phyloP scores from a whole-genome alignment of 768 basidiomycete species.

The Suillus hirtellus region DNA sequence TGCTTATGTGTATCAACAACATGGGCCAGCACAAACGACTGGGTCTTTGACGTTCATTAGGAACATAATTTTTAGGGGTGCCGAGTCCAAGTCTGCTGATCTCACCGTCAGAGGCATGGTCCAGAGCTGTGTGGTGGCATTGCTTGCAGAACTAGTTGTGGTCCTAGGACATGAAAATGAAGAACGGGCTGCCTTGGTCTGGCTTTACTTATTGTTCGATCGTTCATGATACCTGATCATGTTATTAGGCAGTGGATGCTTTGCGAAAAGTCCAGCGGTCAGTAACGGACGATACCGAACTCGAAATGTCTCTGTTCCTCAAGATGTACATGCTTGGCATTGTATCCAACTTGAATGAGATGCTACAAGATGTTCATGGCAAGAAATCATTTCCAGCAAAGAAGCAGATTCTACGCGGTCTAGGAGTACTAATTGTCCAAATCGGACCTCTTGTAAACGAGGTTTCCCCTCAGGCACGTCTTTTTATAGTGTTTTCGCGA shows the following conservation, averaged over 20 bases:
- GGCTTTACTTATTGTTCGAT: conserved; percentile 17
- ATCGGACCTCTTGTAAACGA: conserved; percentile 72
- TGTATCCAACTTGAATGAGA: conserved; percentile 81
- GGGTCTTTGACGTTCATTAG: conserved; percentile 64
- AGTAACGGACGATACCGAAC: conserved; percentile 25
- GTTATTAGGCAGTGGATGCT: conserved; percentile 45
- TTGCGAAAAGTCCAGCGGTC: conserved; percentile 45
- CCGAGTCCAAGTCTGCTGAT: conserved; percentile 34
- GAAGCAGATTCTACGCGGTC: conserved; percentile 73
- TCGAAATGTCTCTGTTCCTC: conserved; percentile 59
- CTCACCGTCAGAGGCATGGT: conserved; percentile 53
- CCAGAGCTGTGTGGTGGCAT: conserved; percentile 62
- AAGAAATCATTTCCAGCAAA: conserved; percentile 74
- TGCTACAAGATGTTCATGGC: conserved; percentile 80
- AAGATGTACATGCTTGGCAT: conserved; percentile 81
- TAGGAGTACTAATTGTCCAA: conserved; percentile 68
- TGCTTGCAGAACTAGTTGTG: conserved; percentile 76
- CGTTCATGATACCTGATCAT: conserved; percentile 27
- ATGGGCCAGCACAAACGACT: conserved; percentile 53
- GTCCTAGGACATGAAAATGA: conserved; percentile 71
- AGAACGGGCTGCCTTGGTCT: conserved; percentile 45
- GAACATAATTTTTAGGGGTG: conserved; percentile 49
- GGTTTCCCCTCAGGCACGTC: conserved; percentile 82
- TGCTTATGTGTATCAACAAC: conserved; percentile 64
- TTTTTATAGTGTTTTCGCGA: conserved; percentile 1